Conservation (phyloP, 768 basidiomycete species). For the Hysterangium stoloniferum region DNA sequence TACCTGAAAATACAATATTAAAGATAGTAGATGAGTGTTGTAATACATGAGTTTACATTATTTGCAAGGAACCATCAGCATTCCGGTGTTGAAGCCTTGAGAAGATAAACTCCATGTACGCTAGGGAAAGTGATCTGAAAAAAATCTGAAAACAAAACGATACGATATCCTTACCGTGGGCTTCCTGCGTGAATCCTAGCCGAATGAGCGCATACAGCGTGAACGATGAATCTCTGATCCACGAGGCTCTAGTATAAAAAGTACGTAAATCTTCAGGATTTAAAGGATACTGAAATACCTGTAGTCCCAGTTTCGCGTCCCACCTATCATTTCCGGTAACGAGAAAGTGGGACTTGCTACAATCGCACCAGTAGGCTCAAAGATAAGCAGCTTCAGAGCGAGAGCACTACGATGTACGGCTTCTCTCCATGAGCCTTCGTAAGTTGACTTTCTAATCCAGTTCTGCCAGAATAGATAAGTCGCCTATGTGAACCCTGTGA, state of each 20-base stretch:
- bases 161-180: slow-evolving; percentile 49
- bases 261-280: neutral
- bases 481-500: slow-evolving; percentile 30
- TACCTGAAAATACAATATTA: slow-evolving; percentile 34
- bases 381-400: slow-evolving; percentile 90
- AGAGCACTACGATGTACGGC: slow-evolving; percentile 87
- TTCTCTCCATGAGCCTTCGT: slow-evolving; percentile 93
- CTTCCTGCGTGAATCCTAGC: slow-evolving; percentile 90
- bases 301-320: slow-evolving; percentile 83
- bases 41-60: slow-evolving; percentile 51
- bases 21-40: neutral
- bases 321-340: slow-evolving; percentile 86
- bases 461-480: slow-evolving; percentile 81
- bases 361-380: slow-evolving; percentile 89
- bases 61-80: slow-evolving; percentile 86
- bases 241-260: slow-evolving; percentile 48
- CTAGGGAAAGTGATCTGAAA: slow-evolving; percentile 28
- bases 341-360: slow-evolving; percentile 95
- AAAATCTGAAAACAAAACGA: slow-evolving; percentile 11
- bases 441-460: slow-evolving; percentile 87
- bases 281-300: slow-evolving; percentile 31
- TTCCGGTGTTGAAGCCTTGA: slow-evolving; percentile 77
- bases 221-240: slow-evolving; percentile 96
- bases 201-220: slow-evolving; percentile 91
- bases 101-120: slow-evolving; percentile 89